Evolutionary conservation across 495 filamentous ascomycete genomes (phyloP).

Genomic region (Podospora pseudoanserina): DNA sequence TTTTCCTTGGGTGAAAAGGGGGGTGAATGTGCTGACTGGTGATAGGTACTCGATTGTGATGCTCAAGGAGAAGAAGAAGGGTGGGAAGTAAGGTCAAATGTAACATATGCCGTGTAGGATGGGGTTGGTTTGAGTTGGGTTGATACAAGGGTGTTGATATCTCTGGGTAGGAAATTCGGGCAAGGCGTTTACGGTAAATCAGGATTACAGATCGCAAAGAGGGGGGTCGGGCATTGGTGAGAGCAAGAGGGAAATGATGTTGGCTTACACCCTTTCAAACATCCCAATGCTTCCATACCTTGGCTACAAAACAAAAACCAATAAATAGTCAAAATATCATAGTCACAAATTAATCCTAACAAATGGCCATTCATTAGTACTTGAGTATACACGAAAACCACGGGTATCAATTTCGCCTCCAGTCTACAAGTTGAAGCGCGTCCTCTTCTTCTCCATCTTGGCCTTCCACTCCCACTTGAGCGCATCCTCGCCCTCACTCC

Average conservation of each 20-base stretch:
- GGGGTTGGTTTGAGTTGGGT: not conserved
- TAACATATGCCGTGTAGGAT: not conserved
- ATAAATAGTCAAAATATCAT: no score
- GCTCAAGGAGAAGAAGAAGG: conserved; percentile 36
- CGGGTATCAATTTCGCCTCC: conserved; percentile 16
- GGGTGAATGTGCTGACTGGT: conserved; percentile 6
- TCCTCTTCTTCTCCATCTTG: conserved; percentile 87
- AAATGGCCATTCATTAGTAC: not conserved
- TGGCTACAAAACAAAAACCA: no score
- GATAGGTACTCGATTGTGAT: conserved; percentile 51
- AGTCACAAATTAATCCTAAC: not conserved
- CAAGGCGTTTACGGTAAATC: no score
- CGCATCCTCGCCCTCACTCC: conserved; percentile 65
- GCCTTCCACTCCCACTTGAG: conserved; percentile 92
- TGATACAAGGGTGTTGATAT: no score
- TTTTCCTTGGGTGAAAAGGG: conserved; percentile 5
- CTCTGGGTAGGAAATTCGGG: not conserved
- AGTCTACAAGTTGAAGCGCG: conserved; percentile 78
- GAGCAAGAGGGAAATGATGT: no score
- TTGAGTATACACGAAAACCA: not conserved
- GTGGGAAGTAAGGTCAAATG: conserved; percentile 3
- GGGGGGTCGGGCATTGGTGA: no score
- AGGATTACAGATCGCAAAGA: no score
- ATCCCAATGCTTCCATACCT: no score
- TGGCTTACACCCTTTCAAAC: no score